A percentile compares a stretch with the other conserved stretches of the same genome.
These are phyloP conservation scores for Xylaria multiplex DNA, from an alignment of 2,329 filamentous ascomycete species.

Conservation along the genomic window DNA sequence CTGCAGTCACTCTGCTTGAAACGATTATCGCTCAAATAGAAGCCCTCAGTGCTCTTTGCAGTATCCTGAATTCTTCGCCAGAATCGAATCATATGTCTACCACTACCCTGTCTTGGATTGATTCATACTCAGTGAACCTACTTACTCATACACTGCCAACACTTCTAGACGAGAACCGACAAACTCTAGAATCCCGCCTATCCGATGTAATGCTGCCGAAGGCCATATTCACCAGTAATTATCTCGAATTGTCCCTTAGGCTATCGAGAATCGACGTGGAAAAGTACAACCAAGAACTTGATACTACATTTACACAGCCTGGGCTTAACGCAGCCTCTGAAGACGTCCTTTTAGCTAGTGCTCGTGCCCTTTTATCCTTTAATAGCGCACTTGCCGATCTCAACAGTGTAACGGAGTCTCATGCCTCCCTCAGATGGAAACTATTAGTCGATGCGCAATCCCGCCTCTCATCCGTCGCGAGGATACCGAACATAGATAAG, in stretches of 20 bases:
- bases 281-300: conserved; percentile 44
- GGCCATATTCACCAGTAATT: conserved; percentile 42
- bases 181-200: conserved; percentile 21
- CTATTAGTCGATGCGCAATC: conserved; percentile 41
- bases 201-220: conserved; percentile 44
- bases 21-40: conserved; percentile 73
- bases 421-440: conserved; percentile 45
- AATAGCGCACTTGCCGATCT: conserved; percentile 43
- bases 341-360: conserved; percentile 41
- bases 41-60: conserved; percentile 62
- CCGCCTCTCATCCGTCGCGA: conserved; percentile 36
- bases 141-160: conserved; percentile 44
- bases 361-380: conserved; percentile 44
- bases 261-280: conserved; percentile 41
- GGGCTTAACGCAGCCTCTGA: conserved; percentile 38
- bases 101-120: conserved; percentile 63
- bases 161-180: conserved; percentile 26
- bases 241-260: conserved; percentile 45
- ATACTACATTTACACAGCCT: conserved; percentile 42
- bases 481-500: conserved; percentile 22
- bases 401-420: conserved; percentile 7
- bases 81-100: background rate
- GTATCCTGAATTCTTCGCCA: conserved; percentile 53
- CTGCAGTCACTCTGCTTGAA: conserved; percentile 72
- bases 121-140: conserved; percentile 64